Conservation (phyloP, 805 yeast species). For the Yarrowia deformans region DNA sequence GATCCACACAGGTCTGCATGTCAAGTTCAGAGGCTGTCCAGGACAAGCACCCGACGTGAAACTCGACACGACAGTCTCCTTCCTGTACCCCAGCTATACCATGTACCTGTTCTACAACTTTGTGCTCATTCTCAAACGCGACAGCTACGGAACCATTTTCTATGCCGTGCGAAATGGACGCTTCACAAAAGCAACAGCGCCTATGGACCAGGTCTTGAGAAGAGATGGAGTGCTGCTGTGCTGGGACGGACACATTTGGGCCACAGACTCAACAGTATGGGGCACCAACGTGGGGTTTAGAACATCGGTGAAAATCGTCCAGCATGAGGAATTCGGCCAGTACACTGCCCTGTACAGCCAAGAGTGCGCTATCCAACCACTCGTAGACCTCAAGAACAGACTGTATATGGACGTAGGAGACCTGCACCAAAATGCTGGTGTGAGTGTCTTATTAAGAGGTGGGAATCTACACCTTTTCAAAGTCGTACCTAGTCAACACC, state of each 20-base stretch:
- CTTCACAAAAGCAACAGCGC: neutral
- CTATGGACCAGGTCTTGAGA: conserved; percentile 5
- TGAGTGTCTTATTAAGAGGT: conserved; percentile 3
- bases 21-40: neutral
- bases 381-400: neutral
- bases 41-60: neutral
- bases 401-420: neutral
- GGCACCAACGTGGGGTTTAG: neutral
- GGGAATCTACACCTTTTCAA: conserved; percentile 1
- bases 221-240: conserved; percentile 1
- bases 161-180: neutral
- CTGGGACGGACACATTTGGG: conserved; percentile 14
- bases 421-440: neutral
- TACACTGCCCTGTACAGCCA: neutral
- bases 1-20: neutral
- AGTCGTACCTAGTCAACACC: neutral
- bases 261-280: neutral
- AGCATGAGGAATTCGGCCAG: neutral
- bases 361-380: neutral
- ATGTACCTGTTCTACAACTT: conserved; percentile 8
- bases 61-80: conserved; percentile 1
- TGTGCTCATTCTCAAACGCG: neutral
- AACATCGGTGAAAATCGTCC: neutral
- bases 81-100: neutral
- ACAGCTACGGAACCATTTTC: conserved; percentile 7